Percentiles rank a stretch among this genome's conserved stretches.
phyloP scores from a whole-genome alignment of 2,329 filamentous ascomycete genomes.

The Aureobasidium subglaciale region DNA sequence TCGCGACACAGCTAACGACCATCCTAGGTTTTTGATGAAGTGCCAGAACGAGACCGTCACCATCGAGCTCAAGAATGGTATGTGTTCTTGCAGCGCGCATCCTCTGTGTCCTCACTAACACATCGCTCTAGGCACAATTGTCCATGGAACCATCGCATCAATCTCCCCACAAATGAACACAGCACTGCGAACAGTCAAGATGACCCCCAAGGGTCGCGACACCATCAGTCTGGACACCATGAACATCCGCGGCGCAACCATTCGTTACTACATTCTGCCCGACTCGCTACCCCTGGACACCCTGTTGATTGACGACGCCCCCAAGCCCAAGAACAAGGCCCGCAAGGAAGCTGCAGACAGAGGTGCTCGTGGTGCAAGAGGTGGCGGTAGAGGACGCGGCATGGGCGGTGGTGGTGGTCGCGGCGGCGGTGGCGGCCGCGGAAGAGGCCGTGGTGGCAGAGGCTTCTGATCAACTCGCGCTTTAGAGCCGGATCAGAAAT shows the following conservation, averaged over 20 bases:
- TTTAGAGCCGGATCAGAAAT: neutral
- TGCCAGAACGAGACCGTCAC: slow-evolving; percentile 98
- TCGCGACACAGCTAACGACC: slow-evolving; percentile 26
- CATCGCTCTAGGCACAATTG: slow-evolving; percentile 67
- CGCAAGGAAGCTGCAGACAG: slow-evolving; percentile 67
- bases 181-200: slow-evolving; percentile 88
- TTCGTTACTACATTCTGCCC: slow-evolving; percentile 93
- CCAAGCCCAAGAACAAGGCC: slow-evolving; percentile 99
- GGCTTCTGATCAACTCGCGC: slow-evolving; percentile 13
- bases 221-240: slow-evolving; percentile 86
- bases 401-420: slow-evolving; percentile 21
- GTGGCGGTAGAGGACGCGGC: slow-evolving; percentile 40
- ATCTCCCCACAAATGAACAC: slow-evolving; percentile 99
- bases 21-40: slow-evolving; percentile 90
- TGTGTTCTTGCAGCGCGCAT: slow-evolving; percentile 1
- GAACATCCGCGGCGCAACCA: slow-evolving; percentile 92
- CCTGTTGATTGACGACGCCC: slow-evolving; percentile 88
- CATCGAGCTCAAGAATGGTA: slow-evolving; percentile 97
- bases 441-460: slow-evolving; percentile 31
- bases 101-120: neutral
- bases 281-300: slow-evolving; percentile 94
- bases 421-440: slow-evolving; percentile 21
- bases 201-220: slow-evolving; percentile 84
- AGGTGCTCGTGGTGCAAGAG: slow-evolving; percentile 42
- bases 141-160: slow-evolving; percentile 93